Conservation (phyloP, 2,329 filamentous ascomycete genomes). For the Bipolaris oryzae region DNA sequence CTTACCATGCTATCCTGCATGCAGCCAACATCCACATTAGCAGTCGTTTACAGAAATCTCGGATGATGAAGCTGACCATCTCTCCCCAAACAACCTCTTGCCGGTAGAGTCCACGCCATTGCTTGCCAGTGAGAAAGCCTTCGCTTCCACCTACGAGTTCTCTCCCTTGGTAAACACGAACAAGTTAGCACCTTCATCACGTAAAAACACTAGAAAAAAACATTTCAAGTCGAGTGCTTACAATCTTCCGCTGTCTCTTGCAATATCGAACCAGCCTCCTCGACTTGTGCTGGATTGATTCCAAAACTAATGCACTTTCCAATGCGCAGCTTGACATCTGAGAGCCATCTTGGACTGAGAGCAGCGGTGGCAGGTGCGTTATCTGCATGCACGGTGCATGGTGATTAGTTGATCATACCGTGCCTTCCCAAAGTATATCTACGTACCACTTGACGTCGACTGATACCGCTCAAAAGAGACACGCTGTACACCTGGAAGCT, state of each 20-base stretch:
- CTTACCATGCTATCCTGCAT: slow-evolving; percentile 61
- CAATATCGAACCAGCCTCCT: slow-evolving; percentile 65
- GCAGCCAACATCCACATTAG: slow-evolving; percentile 34
- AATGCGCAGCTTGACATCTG: slow-evolving; percentile 68
- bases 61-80: slow-evolving; percentile 64
- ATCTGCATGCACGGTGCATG: background rate
- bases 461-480: slow-evolving; percentile 3
- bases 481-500: slow-evolving; percentile 2
- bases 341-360: slow-evolving; percentile 67
- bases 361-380: slow-evolving; percentile 11
- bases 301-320: slow-evolving; percentile 80
- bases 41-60: slow-evolving; percentile 7
- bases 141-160: slow-evolving; percentile 74
- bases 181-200: background rate
- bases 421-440: background rate
- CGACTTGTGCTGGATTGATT: slow-evolving; percentile 62
- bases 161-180: slow-evolving; percentile 51
- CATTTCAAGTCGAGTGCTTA: background rate
- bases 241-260: slow-evolving; percentile 68
- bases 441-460: slow-evolving; percentile 15
- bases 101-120: slow-evolving; percentile 66
- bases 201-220: too few relatives aligned
- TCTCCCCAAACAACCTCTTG: slow-evolving; percentile 83
- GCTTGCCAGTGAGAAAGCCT: slow-evolving; percentile 71
- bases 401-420: background rate